Conservation (phyloP, 139 green algal genomes). For the Micractinium sp. region DNA sequence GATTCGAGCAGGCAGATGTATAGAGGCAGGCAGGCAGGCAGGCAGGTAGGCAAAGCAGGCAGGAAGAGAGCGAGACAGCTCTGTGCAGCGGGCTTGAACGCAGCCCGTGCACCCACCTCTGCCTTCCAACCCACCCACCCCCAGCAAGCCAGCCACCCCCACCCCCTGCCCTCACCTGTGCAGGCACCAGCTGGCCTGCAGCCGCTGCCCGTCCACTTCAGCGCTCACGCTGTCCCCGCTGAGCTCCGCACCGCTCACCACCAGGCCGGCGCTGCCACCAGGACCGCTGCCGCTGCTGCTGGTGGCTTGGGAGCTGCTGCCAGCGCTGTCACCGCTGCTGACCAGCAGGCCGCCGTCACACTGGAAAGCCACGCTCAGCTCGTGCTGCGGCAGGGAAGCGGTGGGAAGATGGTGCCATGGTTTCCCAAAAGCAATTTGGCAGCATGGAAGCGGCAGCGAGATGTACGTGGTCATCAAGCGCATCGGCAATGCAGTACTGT, state of each 20-base stretch:
- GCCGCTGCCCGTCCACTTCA: conserved; percentile 38
- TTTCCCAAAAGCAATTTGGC: too few relatives aligned
- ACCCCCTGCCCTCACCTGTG: background rate
- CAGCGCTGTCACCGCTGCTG: background rate
- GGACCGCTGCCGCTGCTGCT: background rate
- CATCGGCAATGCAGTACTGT: too few relatives aligned
- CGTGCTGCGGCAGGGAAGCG: background rate
- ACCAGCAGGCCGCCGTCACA: background rate
- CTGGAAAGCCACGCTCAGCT: background rate
- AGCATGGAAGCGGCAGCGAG: too few relatives aligned
- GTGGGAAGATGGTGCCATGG: background rate
- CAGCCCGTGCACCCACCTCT: too few relatives aligned
- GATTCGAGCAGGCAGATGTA: too few relatives aligned
- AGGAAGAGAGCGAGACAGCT: too few relatives aligned
- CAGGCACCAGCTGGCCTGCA: conserved; percentile 35
- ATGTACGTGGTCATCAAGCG: too few relatives aligned
- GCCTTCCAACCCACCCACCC: too few relatives aligned
- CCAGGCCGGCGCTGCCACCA: background rate
- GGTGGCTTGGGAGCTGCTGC: background rate
- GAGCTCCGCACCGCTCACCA: conserved; percentile 9
- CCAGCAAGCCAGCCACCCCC: background rate
- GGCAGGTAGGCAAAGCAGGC: too few relatives aligned
- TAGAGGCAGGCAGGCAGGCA: background rate
- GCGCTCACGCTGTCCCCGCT: conserved; percentile 21
- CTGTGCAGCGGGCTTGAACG: too few relatives aligned